These are phyloP conservation scores for Pythium diclinum DNA, from an alignment of 352 stramenopile genomes.

Conservation along the genomic window DNA sequence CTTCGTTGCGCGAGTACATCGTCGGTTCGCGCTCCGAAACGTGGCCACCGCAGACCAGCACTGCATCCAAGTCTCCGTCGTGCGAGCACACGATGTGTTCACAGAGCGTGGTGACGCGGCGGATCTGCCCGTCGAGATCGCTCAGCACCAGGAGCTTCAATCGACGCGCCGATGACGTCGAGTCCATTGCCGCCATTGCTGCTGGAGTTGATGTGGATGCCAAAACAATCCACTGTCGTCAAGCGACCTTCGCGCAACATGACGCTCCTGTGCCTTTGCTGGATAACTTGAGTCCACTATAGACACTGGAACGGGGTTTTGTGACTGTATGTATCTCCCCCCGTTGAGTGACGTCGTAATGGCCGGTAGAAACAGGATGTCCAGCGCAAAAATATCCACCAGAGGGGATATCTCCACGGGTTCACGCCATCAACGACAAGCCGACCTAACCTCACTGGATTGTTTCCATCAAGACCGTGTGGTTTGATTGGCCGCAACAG, in stretches of 20 bases:
- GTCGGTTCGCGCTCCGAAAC: slow-evolving; percentile 42
- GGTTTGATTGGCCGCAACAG: slow-evolving; percentile 2
- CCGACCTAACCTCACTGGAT: slow-evolving; percentile 3
- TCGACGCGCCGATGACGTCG: slow-evolving; percentile 7
- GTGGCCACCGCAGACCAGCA: slow-evolving; percentile 71
- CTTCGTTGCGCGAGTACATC: slow-evolving; percentile 56
- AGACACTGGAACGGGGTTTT: neutral
- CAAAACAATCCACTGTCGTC: neutral
- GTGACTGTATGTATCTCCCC: neutral
- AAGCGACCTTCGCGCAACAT: slow-evolving; percentile 20
- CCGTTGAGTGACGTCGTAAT: neutral
- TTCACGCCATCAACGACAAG: neutral
- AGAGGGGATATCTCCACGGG: neutral
- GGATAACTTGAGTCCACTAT: neutral
- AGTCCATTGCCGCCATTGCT: slow-evolving; percentile 7
- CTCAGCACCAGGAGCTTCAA: slow-evolving; percentile 79
- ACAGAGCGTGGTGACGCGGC: slow-evolving; percentile 73
- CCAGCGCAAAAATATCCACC: neutral
- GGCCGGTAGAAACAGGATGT: neutral
- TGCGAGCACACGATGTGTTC: slow-evolving; percentile 68
- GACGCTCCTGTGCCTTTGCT: no score
- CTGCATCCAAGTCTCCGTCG: slow-evolving; percentile 63
- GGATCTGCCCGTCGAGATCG: slow-evolving; percentile 60
- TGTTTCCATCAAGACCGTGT: neutral
- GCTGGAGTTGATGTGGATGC: neutral